Conservation (phyloP, 108 stramenopile genomes). For the Pseudonitzschia delicatissima region DNA sequence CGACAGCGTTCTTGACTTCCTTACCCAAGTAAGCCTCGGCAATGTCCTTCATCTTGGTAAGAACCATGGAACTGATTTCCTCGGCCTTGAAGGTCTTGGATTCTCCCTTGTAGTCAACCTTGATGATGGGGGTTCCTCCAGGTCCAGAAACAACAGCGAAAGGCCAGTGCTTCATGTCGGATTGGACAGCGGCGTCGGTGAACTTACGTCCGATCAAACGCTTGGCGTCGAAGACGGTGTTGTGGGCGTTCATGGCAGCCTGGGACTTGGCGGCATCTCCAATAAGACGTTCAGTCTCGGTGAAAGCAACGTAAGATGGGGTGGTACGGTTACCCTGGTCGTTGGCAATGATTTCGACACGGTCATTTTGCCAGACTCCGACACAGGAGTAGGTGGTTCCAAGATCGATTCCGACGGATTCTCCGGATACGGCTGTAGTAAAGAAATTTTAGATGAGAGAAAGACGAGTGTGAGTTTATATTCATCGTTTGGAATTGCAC, state of each 20-base stretch:
- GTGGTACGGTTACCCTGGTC: constrained; percentile 99
- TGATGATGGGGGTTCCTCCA: constrained; percentile 94
- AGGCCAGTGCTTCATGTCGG: constrained; percentile 99
- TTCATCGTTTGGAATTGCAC: no score
- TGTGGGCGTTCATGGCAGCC: constrained; percentile 96
- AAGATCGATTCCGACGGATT: constrained; percentile 90
- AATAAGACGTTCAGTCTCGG: constrained; percentile 97
- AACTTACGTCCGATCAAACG: constrained; percentile 97
- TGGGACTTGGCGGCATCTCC: constrained; percentile 95
- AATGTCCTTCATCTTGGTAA: constrained; percentile 98
- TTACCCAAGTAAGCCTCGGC: constrained; percentile 98
- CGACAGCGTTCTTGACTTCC: constrained; percentile 99
- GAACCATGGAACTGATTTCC: constrained; percentile 99
- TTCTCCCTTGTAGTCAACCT: constrained; percentile 99
- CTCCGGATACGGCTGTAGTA: constrained; percentile 55
- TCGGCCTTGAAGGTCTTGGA: constrained; percentile 96
- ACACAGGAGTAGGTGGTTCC: constrained; percentile 18
- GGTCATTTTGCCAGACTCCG: constrained; percentile 96
- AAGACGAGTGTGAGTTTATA: no score
- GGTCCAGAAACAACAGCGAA: constrained; percentile 91
- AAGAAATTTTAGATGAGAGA: no score
- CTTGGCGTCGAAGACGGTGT: constrained; percentile 99
- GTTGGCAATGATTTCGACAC: constrained; percentile 99
- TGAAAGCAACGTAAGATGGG: constrained; percentile 99
- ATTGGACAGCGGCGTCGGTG: constrained; percentile 88